These are phyloP conservation scores for Boletus eberwhitei DNA, from an alignment of 768 basidiomycete genomes.

Conservation along the genomic window DNA sequence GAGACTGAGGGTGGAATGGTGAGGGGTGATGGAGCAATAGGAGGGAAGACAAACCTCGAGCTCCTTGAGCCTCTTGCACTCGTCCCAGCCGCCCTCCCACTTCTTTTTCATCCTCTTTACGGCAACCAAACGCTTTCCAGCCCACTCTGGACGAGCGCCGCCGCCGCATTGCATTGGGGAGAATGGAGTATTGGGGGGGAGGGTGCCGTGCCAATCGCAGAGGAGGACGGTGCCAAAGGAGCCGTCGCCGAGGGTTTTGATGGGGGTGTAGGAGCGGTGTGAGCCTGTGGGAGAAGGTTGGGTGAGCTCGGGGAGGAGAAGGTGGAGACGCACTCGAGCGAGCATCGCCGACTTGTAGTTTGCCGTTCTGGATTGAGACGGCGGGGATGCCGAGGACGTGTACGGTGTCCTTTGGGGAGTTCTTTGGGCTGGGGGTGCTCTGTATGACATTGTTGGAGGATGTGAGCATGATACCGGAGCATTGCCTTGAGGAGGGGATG, in stretches of 20 bases:
- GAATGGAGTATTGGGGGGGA: constrained; percentile 86
- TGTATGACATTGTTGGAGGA: constrained; percentile 31
- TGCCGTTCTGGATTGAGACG: constrained; percentile 65
- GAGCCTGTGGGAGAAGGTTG: constrained; percentile 51
- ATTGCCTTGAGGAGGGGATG: constrained; percentile 26
- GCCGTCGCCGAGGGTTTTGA: constrained; percentile 97
- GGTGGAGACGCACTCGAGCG: constrained; percentile 56
- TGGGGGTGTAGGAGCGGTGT: constrained; percentile 84
- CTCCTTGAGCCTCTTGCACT: constrained; percentile 93
- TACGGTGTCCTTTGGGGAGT: constrained; percentile 52
- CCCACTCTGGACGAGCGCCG: constrained; percentile 90
- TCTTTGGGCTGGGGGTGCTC: constrained; percentile 25
- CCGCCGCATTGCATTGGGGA: constrained; percentile 96
- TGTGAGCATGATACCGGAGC: constrained; percentile 34
- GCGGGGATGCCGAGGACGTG: constrained; percentile 72
- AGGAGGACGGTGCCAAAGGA: constrained; percentile 99
- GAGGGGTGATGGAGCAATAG: constrained; percentile 14
- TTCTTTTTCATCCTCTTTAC: constrained; percentile 98
- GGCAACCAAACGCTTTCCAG: constrained; percentile 91
- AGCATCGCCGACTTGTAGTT: constrained; percentile 69
- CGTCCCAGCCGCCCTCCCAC: constrained; percentile 98
- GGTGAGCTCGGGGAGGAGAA: not conserved
- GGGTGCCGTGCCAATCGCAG: constrained; percentile 97
- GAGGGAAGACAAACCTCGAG: constrained; percentile 66
- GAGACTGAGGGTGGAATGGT: constrained; percentile 54